A percentile compares a stretch with the other conserved stretches of the same genome.
Conservation (phyloP, 129 eudicot genomes). For the Tagetes patula region DNA sequence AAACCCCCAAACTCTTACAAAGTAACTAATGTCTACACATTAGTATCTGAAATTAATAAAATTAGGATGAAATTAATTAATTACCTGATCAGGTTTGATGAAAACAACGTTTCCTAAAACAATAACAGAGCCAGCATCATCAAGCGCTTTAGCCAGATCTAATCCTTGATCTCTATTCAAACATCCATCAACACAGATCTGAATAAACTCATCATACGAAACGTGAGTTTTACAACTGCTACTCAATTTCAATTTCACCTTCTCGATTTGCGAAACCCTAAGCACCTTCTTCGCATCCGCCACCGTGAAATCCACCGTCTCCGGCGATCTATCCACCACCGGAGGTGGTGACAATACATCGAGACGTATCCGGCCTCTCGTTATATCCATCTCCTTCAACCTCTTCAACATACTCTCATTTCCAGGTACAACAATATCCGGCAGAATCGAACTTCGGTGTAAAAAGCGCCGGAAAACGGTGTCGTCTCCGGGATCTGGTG, state of each 20-base stretch:
- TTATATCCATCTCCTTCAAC: conserved; percentile 54
- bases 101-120: conserved; percentile 72
- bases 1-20: conserved; percentile 24
- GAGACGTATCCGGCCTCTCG: conserved; percentile 49
- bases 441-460: conserved; percentile 39
- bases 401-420: conserved; percentile 49
- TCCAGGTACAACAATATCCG: conserved; percentile 43
- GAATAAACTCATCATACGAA: conserved; percentile 49
- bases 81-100: conserved; percentile 89
- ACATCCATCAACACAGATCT: conserved; percentile 50
- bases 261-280: conserved; percentile 63
- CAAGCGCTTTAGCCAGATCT: conserved; percentile 67
- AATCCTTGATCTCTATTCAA: conserved; percentile 50
- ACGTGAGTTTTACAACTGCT: conserved; percentile 37
- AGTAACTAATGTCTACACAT: background rate
- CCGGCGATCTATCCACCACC: conserved; percentile 23
- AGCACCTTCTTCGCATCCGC: conserved; percentile 69
- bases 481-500: conserved; percentile 61
- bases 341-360: conserved; percentile 59
- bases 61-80: conserved; percentile 19
- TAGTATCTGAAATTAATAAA: background rate
- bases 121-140: conserved; percentile 80
- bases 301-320: conserved; percentile 44
- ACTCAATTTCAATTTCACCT: conserved; percentile 51
- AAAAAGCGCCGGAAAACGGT: conserved; percentile 45